phyloP scores from a whole-genome alignment of 768 basidiomycete genomes.

The Auriscalpium vulgare region DNA sequence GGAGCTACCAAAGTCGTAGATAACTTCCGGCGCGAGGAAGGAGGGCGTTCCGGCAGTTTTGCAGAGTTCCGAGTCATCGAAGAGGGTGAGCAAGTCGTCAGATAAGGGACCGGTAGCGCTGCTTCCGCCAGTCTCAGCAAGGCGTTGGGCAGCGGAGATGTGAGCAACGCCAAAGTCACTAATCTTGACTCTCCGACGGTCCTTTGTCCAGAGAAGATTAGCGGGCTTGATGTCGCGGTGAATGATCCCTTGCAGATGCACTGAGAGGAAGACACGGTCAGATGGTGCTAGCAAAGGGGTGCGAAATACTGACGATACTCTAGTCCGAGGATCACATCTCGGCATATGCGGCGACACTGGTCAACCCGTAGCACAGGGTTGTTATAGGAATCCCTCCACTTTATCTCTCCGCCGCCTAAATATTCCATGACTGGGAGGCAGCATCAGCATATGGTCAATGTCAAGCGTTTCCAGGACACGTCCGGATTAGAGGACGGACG shows the following conservation, averaged over 20 bases:
- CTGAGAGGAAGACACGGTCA: conserved; percentile 33
- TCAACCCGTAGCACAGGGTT: conserved; percentile 74
- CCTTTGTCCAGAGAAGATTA: conserved; percentile 85
- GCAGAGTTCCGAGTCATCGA: conserved; percentile 81
- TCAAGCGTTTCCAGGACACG: background rate
- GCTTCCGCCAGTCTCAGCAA: conserved; percentile 49
- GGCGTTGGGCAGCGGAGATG: conserved; percentile 83
- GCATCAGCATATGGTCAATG: conserved; percentile 5
- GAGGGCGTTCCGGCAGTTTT: conserved; percentile 93
- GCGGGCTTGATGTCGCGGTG: conserved; percentile 99
- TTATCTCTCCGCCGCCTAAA: conserved; percentile 90
- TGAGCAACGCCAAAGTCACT: conserved; percentile 98
- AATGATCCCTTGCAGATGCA: conserved; percentile 96
- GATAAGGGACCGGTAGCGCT: conserved; percentile 8
- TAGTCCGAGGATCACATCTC: conserved; percentile 89
- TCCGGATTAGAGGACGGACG: too few relatives aligned
- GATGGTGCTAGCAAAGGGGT: conserved; percentile 4
- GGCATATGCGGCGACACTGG: conserved; percentile 80
- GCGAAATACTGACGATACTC: conserved; percentile 72
- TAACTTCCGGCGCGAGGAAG: conserved; percentile 94
- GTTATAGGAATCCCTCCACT: conserved; percentile 64
- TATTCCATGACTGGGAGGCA: conserved; percentile 80
- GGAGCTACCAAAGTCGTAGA: conserved; percentile 45
- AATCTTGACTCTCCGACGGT: conserved; percentile 89
- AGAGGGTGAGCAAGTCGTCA: conserved; percentile 51